Conservation (phyloP, 108 stramenopile species). For the Seminavis robusta region DNA sequence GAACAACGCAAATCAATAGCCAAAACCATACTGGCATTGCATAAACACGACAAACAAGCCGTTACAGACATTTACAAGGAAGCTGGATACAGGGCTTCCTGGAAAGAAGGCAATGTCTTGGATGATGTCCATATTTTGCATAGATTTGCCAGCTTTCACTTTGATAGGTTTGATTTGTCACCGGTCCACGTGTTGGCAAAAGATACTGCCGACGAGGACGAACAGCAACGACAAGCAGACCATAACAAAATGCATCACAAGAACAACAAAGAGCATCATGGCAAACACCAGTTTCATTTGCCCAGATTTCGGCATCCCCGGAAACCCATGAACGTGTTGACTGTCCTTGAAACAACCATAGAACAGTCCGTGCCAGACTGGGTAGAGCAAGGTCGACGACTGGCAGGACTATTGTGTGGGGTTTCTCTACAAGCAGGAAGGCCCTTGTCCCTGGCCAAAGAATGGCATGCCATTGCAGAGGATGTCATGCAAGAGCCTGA, state of each 20-base stretch:
- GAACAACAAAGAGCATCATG: too few species aligned
- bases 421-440: conserved; percentile 34
- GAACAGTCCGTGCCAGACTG: conserved; percentile 22
- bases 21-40: conserved; percentile 27
- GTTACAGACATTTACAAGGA: conserved; percentile 33
- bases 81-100: conserved; percentile 31
- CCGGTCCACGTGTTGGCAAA: conserved; percentile 27
- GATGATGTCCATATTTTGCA: conserved; percentile 26
- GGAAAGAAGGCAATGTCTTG: conserved; percentile 6
- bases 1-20: conserved; percentile 24
- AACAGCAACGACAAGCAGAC: too few species aligned
- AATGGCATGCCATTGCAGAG: conserved; percentile 34
- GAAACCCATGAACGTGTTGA: too few species aligned
- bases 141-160: conserved; percentile 34
- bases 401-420: conserved; percentile 29
- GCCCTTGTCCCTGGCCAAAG: conserved; percentile 34
- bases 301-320: too few species aligned
- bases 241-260: too few species aligned
- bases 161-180: conserved; percentile 38
- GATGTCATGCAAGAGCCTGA: not conserved
- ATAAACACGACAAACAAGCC: conserved; percentile 16
- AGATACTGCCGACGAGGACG: conserved; percentile 18
- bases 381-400: conserved; percentile 27
- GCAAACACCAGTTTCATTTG: too few species aligned
- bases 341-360: conserved; percentile 16